Percentiles rank a stretch among this genome's conserved stretches.
phyloP scores from a whole-genome alignment of 2,329 filamentous ascomycete genomes.

The Colletotrichum sojae region DNA sequence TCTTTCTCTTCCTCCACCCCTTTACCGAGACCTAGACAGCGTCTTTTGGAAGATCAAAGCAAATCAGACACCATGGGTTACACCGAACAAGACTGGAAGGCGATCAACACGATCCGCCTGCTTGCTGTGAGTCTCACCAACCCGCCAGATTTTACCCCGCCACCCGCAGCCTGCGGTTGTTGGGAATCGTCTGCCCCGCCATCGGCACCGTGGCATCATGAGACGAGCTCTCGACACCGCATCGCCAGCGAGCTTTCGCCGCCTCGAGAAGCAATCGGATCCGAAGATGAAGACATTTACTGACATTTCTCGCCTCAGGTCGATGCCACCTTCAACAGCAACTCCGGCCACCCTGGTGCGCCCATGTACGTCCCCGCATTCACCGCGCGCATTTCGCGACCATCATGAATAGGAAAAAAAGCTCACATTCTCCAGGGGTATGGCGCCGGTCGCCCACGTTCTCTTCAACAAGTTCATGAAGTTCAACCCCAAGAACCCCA shows the following conservation, averaged over 20 bases:
- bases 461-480: slow-evolving; percentile 99
- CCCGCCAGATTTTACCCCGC: slow-evolving; percentile 50
- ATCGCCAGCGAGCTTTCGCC: not conserved
- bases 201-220: slow-evolving; percentile 41
- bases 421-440: slow-evolving; percentile 68
- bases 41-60: slow-evolving; percentile 43
- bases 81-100: slow-evolving; percentile 87
- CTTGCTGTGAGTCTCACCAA: slow-evolving; percentile 82
- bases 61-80: slow-evolving; percentile 81
- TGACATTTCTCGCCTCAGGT: slow-evolving; percentile 72
- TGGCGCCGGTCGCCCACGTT: slow-evolving; percentile 97
- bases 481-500: slow-evolving; percentile 99
- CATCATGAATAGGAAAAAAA: not conserved
- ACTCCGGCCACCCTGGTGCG: slow-evolving; percentile 98
- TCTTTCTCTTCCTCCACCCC: slow-evolving; percentile 47
- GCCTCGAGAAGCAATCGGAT: not conserved
- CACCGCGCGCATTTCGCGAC: slow-evolving; percentile 5
- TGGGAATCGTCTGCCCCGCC: slow-evolving; percentile 51
- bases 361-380: slow-evolving; percentile 79
- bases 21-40: slow-evolving; percentile 26
- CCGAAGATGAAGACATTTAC: not conserved
- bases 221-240: slow-evolving; percentile 4
- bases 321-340: slow-evolving; percentile 96
- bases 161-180: slow-evolving; percentile 49
- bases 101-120: slow-evolving; percentile 98